Conservation (phyloP, 2,329 filamentous ascomycete species). For the Blastomyces gilchristii region DNA sequence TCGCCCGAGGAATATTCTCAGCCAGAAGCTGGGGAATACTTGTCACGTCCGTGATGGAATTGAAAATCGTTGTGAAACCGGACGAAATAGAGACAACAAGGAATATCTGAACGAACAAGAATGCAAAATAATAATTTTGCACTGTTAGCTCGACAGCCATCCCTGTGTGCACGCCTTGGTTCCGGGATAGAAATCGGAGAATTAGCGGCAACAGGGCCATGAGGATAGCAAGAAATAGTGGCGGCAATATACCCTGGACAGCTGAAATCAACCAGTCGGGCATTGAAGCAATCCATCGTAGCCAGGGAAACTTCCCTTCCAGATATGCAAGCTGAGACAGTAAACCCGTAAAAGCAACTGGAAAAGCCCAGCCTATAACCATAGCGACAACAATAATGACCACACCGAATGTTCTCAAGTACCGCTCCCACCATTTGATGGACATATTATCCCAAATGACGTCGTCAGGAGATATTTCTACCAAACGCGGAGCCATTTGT, state of each 20-base stretch:
- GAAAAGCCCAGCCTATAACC: conserved; percentile 80
- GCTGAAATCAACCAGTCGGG: conserved; percentile 53
- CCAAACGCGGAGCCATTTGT: conserved; percentile 81
- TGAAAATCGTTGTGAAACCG: conserved; percentile 57
- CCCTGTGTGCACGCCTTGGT: conserved; percentile 74
- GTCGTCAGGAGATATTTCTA: conserved; percentile 89
- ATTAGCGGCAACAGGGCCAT: conserved; percentile 73
- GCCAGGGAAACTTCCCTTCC: conserved; percentile 55
- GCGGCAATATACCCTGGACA: conserved; percentile 78
- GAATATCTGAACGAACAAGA: conserved; percentile 91
- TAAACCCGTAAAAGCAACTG: conserved; percentile 76
- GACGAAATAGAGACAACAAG: conserved; percentile 80
- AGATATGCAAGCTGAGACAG: conserved; percentile 67
- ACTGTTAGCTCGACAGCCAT: conserved; percentile 71
- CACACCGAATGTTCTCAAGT: conserved; percentile 59
- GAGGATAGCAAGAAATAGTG: conserved; percentile 63
- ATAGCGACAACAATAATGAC: conserved; percentile 58
- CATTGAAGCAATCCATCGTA: conserved; percentile 56
- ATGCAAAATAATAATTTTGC: conserved; percentile 85
- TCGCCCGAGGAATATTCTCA: conserved; percentile 67
- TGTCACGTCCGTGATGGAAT: conserved; percentile 56
- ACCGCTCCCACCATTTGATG: conserved; percentile 86
- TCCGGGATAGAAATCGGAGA: conserved; percentile 58
- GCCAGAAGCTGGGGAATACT: conserved; percentile 63
- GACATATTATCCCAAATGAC: conserved; percentile 98